Evolutionary conservation across 345 rosid genomes (phyloP), one percentile per base, ranked within the genome.

Genomic region (Crucihimalaya himalaica): DNA sequence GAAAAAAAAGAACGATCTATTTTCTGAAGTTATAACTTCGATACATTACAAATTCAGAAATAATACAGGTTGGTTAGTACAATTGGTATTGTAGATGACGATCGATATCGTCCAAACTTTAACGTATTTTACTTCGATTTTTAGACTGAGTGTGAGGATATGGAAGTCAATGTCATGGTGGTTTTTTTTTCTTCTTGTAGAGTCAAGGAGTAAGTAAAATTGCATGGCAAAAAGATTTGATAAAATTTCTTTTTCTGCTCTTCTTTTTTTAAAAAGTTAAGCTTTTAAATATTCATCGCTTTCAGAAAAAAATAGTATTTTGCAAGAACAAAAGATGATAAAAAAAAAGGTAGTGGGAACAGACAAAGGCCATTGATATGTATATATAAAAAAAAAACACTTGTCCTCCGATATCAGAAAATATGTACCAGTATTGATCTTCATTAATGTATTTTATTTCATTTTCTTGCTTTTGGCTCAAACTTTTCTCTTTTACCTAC

Each of bases 341-440:
- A 50, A 74, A 39, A 50, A 65, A 42, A 67, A 67, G 78, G 63
- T 32, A 51, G 79, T 67, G 79, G 73, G 68, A 67, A 62, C 55
- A 68, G 68, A 68, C 37, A 67, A 59, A 74, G 15, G 47, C 54
- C 55, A 50, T 50, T 66, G 78, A 73, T 65, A 73, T 35, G 13
- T 9, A 32, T 23, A 2, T 2, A 1, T 2, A 1, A 23, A 21
- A 21, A 23, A 54, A 34, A 65, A 47, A 25, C 39, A 35, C 47
- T 64, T 43, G 25, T 66, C 50, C 42, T 74, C 60, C 45, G 8
- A 67, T 58, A 48, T 74, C 32, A 74, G 40, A 25, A 73, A 56
- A 56, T 21, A n/a, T n/a, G n/a, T n/a, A n/a, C n/a, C n/a, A n/a
- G n/a, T n/a, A 55, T 20, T 52, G 0, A 40, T 52, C 10, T 72